Base-by-base conservation (phyloP, 1,284 basidiomycete genomes). In the Ganoderma lingzhi region DNA sequence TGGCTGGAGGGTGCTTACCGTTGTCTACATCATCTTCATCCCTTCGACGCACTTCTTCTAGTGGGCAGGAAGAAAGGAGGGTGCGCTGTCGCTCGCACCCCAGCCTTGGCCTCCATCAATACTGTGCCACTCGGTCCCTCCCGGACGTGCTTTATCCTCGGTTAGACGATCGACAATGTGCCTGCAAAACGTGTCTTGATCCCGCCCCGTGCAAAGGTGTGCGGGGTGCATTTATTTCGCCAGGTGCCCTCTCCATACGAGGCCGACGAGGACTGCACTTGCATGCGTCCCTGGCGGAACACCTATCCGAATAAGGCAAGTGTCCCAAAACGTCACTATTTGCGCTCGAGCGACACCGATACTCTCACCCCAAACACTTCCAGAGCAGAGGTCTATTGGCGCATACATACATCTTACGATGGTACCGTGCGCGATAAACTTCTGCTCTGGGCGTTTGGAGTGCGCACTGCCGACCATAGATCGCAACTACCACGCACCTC, bases 61-160 rank as follows among this genome's bases (percentile, higher is more conserved):
- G 51, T 63, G 63, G 41, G 64, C 39, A 30, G 42, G 45, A 58
- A 63, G 61, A 62, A 65, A 62, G 66, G 69, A 44, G 37, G 19
- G 66, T 53, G 59, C 53, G 58, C 66, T 65, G 62, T 56, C 63
- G 44, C 58, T 35, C 42, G n/a, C 62, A 48, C 56, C n/a, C 5
- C 35, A 19, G 5, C 39, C n/a, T 59, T 51, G 19, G 51, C 59
- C 56, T 15, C 63, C 69, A 67, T 70, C 69, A 45, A 19, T 45
- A 65, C 56, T 70, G 69, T 70, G 69, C 69, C 69, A 70, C 69
- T 70, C 69, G 66, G 69, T 51, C 39, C 62, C 60, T 63, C 55
- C 69, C 69, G 69, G 66, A 60, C 44, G 23, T 58, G 45, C 66
- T 70, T 70, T 67, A 67, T 70, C 53, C 55, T 65, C 66, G 69